Base-by-base conservation (phyloP, 2,329 filamentous ascomycete genomes). In the Coleophoma cylindrospora region DNA sequence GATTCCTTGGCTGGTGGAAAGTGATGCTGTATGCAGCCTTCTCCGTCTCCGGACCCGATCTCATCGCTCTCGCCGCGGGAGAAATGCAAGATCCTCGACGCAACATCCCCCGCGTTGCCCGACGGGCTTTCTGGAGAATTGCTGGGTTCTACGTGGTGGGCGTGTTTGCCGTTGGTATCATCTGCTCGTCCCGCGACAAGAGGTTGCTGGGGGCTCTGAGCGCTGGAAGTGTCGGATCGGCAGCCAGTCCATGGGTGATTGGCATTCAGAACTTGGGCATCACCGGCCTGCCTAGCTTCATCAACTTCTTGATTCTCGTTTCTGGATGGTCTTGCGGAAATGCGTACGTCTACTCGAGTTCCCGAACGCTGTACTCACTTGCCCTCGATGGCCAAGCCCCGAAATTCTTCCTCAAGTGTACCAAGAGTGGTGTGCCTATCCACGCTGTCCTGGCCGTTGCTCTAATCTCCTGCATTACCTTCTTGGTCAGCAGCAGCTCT, bases 291-390 rank as follows among this genome's bases (percentile, higher is more conserved):
- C 71, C 74, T 44, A 70, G 66, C 14, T 66, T 79, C 48, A 75
- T 80, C 63, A 80, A 80, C 53, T 75, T 70, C 19, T 70, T 75
- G 22, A 75, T 78, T 62, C 63, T 79, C 49, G 73, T 74, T 15
- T 74, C 70, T 3, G 76, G 74, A 4, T 75, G 74, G 66, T 76
- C 73, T 1, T 74, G 74, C n/a, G 77, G 73, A 40, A 80, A 79
- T 59, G 69, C 73, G 1, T 76, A 76, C 64, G 59, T 77, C 27
- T 79, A 76, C 61, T 66, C 74, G 1, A 71, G 71, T 2, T 72
- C 69, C 8, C 72, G 76, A 41, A 75, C 73, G 8, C 64, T 80
- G 3, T 76, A 78, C 60, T 68, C 73, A 1, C 66, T 79, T 14
- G 74, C 76, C 0, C 66, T 74, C 17, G 72, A 73, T 40, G 73